Evolutionary conservation across 1,139 yeast species (phyloP), one percentile per base, ranked within the genome.

Genomic region (Kodamaea ohmeri): DNA sequence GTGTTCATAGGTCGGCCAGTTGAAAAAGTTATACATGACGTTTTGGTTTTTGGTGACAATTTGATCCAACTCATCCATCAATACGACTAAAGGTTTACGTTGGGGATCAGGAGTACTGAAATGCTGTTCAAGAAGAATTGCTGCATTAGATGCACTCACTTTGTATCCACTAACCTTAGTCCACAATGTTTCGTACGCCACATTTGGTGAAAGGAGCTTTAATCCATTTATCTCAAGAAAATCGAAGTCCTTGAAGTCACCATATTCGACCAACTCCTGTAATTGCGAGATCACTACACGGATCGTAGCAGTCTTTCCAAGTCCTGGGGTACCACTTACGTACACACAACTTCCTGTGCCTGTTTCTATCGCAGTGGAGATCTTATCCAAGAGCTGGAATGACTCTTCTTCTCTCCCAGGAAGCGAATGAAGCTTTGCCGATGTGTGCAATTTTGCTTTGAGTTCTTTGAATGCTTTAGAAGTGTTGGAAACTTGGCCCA

Each of bases 291-390:
- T 74, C 0, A 86, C 97, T 51, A 89, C 96, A 41, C 95, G 66
- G 3, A 92, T 82, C 0, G 97, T 92, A 5, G 95, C 95, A 0
- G 99, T 92, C 57, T 92, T 92, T 11, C 99, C 99, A 4, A 95
- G 90, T 8, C 99, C 99, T 0, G 99, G 98, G 0, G 97, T 89
- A 2, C 99, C 99, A 60, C 96, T 87, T 5, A 92, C 80, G 53
- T 90, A 92, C 5, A 92, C 64, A 51, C 96, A 87, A 14, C 92
- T 77, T 0, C 98, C 97, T 1, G 83, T 75, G 32, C 77, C 77
- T 13, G 83, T 75, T 38, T 73, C 73, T 24, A 92, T 78, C 1
- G 96, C 88, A 36, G 80, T 72, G 51, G 88, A 92, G n/a, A 92
- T 59, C 35, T 80, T 79, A 38, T 78, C 60, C 55, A 80, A 85